phyloP scores from a whole-genome alignment of 495 filamentous ascomycete genomes.

The Penicillium pancosmium region DNA sequence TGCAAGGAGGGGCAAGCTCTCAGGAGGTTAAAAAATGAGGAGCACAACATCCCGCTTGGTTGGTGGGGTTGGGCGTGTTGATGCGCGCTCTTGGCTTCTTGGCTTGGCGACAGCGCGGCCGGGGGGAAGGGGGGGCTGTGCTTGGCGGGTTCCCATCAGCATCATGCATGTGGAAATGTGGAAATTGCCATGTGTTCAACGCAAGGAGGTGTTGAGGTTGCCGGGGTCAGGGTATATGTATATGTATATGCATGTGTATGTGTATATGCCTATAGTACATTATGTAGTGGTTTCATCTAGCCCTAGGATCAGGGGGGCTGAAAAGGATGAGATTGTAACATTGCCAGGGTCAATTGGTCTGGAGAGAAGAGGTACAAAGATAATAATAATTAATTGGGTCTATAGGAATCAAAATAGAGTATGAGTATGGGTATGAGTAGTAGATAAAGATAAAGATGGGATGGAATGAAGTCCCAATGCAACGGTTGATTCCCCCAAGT shows the following conservation, averaged over 20 bases:
- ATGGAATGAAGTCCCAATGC: not conserved
- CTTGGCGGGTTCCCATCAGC: constrained; percentile 8
- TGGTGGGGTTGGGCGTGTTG: constrained; percentile 16
- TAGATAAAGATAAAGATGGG: not conserved
- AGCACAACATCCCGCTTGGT: constrained; percentile 4
- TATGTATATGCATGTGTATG: not conserved
- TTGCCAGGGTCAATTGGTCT: no score
- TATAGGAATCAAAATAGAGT: no score
- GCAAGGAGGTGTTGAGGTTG: not conserved
- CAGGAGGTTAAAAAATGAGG: constrained; percentile 4
- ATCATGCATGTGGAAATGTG: not conserved
- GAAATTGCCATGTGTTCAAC: not conserved
- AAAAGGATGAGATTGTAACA: not conserved
- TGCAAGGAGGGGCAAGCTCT: constrained; percentile 8
- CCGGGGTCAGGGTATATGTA: not conserved
- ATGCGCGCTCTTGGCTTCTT: constrained; percentile 14
- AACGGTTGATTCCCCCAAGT: constrained; percentile 6
- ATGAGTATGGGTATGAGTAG: not conserved
- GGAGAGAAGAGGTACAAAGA: no score
- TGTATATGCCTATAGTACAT: not conserved
- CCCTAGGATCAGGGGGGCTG: not conserved
- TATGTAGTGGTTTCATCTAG: not conserved
- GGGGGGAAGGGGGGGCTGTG: constrained; percentile 1
- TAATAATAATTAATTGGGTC: no score
- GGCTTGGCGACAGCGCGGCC: constrained; percentile 8